phyloP scores from a whole-genome alignment of 176 grass and related monocot species.

The Juncus effusus region DNA sequence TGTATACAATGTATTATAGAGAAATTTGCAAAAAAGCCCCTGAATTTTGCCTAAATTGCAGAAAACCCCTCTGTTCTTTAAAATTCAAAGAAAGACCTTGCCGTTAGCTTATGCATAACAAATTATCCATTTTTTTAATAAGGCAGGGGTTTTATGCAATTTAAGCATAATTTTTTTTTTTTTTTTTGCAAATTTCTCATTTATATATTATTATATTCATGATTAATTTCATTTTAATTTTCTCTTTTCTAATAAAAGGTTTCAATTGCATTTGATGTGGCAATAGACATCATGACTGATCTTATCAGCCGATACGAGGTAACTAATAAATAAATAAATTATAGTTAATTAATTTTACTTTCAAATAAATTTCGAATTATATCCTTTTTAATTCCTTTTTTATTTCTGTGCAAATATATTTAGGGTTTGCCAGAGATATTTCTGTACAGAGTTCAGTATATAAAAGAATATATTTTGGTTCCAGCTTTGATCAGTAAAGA shows the following conservation, averaged over 20 bases:
- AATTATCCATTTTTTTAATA: no score
- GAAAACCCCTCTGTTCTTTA: no score
- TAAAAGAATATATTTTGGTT: slow-evolving; percentile 72
- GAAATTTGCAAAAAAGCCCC: no score
- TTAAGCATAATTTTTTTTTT: no score
- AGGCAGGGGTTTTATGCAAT: no score
- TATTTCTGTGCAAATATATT: slow-evolving; percentile 6
- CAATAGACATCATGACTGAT: slow-evolving; percentile 82
- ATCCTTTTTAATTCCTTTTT: slow-evolving; percentile 6
- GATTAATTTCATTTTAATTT: slow-evolving; percentile 14
- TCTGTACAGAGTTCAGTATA: slow-evolving; percentile 76
- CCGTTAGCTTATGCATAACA: no score
- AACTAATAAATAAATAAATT: slow-evolving; percentile 28
- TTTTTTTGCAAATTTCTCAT: not conserved
- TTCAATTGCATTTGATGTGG: slow-evolving; percentile 77
- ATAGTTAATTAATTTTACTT: slow-evolving; percentile 9
- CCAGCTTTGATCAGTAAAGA: slow-evolving; percentile 70
- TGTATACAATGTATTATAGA: slow-evolving; percentile 33
- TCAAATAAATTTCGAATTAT: not conserved
- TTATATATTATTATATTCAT: slow-evolving; percentile 18
- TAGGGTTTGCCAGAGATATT: slow-evolving; percentile 76
- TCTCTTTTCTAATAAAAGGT: slow-evolving; percentile 44
- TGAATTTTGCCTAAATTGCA: no score
- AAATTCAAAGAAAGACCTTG: no score
- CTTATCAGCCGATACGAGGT: slow-evolving; percentile 86